Evolutionary conservation across 176 grass and related monocot species (phyloP).

Genomic region (Canna indica): DNA sequence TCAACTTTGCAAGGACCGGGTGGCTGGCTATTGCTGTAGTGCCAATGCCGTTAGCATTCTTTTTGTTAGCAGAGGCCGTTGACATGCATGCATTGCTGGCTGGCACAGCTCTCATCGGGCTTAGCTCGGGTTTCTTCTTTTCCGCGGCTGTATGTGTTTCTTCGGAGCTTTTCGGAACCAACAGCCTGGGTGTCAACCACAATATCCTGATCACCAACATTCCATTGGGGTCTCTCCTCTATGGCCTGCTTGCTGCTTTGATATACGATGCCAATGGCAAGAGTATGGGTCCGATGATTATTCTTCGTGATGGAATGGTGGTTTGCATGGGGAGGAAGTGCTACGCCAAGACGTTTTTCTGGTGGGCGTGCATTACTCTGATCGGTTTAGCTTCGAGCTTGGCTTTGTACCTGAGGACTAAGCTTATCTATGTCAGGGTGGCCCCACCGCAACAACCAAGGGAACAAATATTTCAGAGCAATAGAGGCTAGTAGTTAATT

Average conservation of each 20-base stretch:
- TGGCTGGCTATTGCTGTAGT: slow-evolving; percentile 57
- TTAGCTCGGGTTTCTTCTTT: slow-evolving; percentile 91
- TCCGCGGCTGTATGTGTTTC: slow-evolving; percentile 72
- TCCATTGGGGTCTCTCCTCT: slow-evolving; percentile 75
- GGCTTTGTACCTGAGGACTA: slow-evolving; percentile 57
- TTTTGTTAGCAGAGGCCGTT: slow-evolving; percentile 44
- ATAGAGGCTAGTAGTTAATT: no score
- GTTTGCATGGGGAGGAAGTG: slow-evolving; percentile 81
- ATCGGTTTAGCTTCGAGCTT: slow-evolving; percentile 50
- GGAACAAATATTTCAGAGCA: no score
- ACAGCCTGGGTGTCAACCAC: slow-evolving; percentile 76
- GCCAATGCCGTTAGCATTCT: slow-evolving; percentile 70
- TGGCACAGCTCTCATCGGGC: slow-evolving; percentile 57
- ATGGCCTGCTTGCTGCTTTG: slow-evolving; percentile 66
- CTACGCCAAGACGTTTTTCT: slow-evolving; percentile 56
- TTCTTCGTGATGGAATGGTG: slow-evolving; percentile 36
- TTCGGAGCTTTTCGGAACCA: slow-evolving; percentile 79
- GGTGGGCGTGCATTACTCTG: slow-evolving; percentile 62
- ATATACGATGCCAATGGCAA: slow-evolving; percentile 63
- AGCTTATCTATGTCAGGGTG: slow-evolving; percentile 29
- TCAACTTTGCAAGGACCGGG: slow-evolving; percentile 64
- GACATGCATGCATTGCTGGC: slow-evolving; percentile 32
- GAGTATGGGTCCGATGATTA: neutral
- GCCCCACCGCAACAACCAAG: neutral
- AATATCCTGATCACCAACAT: slow-evolving; percentile 98